Percentiles rank a stretch among this genome's conserved stretches.
Conservation (phyloP, 352 stramenopile species). For the Phytopythium boreale region DNA sequence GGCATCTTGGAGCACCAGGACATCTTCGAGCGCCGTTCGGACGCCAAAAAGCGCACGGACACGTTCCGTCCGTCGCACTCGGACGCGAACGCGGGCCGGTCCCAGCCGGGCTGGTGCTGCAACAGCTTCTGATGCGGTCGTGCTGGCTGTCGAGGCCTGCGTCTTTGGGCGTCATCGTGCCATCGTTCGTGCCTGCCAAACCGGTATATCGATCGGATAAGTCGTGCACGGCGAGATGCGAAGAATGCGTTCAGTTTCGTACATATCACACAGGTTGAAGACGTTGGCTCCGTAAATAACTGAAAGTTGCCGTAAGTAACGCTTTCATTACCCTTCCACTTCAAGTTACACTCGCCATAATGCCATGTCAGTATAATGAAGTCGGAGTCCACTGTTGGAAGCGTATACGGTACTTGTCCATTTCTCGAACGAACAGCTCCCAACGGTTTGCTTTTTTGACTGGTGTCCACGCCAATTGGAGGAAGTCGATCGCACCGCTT, state of each 20-base stretch:
- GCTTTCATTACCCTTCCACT: background rate
- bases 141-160: background rate
- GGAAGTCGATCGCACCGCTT: background rate
- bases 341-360: constrained; percentile 1
- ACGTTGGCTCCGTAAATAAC: background rate
- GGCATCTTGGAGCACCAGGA: constrained; percentile 79
- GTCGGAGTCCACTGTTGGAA: background rate
- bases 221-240: too few species aligned
- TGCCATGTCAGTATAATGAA: background rate
- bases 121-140: constrained; percentile 66
- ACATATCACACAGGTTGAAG: background rate
- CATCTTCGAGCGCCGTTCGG: constrained; percentile 84
- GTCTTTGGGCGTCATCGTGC: background rate
- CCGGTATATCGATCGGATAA: too few species aligned
- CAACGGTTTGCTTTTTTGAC: background rate
- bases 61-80: constrained; percentile 71
- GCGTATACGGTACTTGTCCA: background rate
- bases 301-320: background rate
- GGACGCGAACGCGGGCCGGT: constrained; percentile 31
- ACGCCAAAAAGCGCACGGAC: constrained; percentile 64
- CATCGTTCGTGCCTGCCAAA: background rate
- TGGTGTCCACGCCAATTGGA: background rate
- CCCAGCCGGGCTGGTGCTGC: constrained; percentile 76
- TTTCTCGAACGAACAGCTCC: too few species aligned
- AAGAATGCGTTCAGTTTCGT: background rate